These are phyloP conservation scores for Ceratocystis diversiconidia DNA, from an alignment of 2,329 filamentous ascomycete species.

Conservation along the genomic window DNA sequence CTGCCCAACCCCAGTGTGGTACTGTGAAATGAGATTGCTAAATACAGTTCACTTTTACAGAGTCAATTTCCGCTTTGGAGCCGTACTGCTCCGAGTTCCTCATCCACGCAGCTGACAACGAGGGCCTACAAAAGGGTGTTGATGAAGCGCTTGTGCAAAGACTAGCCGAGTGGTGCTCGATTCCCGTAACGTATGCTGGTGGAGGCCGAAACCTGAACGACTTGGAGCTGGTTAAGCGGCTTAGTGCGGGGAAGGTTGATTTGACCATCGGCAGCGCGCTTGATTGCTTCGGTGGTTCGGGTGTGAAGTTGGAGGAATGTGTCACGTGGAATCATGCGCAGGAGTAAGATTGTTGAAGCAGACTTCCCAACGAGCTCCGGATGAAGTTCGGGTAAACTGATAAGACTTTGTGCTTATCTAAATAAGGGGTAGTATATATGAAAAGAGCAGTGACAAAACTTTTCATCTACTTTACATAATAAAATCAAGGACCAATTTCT, in stretches of 20 bases:
- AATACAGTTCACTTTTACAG: constrained; percentile 33
- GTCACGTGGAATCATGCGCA: constrained; percentile 64
- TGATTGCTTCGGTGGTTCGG: constrained; percentile 84
- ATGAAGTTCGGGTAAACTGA: no score
- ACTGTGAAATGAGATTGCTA: not conserved
- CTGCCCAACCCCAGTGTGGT: not conserved
- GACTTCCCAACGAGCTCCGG: no score
- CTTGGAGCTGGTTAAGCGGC: constrained; percentile 61
- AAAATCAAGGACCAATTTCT: no score
- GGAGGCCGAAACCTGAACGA: constrained; percentile 76
- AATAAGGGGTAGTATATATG: no score
- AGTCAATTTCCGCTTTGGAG: constrained; percentile 65
- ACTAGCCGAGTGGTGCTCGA: constrained; percentile 72
- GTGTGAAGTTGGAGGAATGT: constrained; percentile 79
- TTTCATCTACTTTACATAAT: no score
- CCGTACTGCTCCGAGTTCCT: constrained; percentile 94
- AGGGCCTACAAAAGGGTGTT: constrained; percentile 82
- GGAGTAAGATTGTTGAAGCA: no score
- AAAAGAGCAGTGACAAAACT: no score
- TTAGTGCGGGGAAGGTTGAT: constrained; percentile 74
- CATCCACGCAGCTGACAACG: constrained; percentile 92
- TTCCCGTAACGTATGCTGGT: constrained; percentile 91
- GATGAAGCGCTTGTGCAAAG: constrained; percentile 69
- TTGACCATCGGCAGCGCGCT: constrained; percentile 92
- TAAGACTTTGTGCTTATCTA: no score